A percentile compares a stretch with the other conserved stretches of the same genome.
Conservation (phyloP, 1,284 basidiomycete genomes). For the Puccinia novopanici region DNA sequence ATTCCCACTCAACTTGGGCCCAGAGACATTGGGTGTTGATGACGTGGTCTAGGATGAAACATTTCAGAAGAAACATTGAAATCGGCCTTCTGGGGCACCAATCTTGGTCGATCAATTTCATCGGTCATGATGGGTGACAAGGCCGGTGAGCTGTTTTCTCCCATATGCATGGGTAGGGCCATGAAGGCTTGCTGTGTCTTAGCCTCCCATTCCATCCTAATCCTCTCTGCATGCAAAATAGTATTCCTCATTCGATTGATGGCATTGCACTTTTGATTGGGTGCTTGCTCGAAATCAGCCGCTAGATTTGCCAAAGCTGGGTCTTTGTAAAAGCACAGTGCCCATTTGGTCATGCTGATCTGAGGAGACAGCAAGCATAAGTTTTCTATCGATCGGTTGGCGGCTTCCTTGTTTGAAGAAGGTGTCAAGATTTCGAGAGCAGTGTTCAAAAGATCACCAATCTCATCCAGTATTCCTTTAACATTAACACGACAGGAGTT, state of each 20-base stretch:
- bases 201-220: too few species aligned
- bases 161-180: too few species aligned
- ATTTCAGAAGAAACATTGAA: not conserved
- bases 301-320: too few species aligned
- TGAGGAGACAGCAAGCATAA: conserved; percentile 79
- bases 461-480: conserved; percentile 77
- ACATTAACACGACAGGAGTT: too few species aligned
- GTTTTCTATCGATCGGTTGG: conserved; percentile 84
- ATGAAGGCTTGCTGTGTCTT: too few species aligned
- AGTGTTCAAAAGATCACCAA: conserved; percentile 78
- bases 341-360: conserved; percentile 77
- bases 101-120: conserved; percentile 26
- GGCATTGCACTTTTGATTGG: too few species aligned
- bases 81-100: conserved; percentile 15
- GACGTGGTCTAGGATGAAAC: not conserved
- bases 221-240: too few species aligned
- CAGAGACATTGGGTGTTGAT: not conserved
- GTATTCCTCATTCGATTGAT: too few species aligned
- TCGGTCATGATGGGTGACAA: conserved; percentile 37
- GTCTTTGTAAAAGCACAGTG: conserved; percentile 72
- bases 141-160: conserved; percentile 61
- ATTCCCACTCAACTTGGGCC: too few species aligned
- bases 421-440: conserved; percentile 84
- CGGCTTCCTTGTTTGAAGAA: conserved; percentile 83
- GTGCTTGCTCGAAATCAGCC: too few species aligned